These are phyloP conservation scores for Colletotrichum graminicola DNA, from an alignment of 2,329 filamentous ascomycete species.

Conservation along the genomic window DNA sequence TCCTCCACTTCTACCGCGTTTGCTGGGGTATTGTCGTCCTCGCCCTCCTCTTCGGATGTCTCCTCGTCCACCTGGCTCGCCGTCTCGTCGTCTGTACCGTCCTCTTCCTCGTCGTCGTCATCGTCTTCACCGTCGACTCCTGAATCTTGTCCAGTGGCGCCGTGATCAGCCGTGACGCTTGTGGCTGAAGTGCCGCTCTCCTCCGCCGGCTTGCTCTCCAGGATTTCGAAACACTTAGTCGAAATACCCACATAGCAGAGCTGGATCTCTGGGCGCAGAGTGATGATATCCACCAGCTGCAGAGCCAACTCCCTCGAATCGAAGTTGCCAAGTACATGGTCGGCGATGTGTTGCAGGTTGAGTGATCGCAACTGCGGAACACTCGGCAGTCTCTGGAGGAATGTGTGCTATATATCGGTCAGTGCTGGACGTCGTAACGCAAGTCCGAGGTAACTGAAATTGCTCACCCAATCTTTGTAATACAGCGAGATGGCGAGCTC, in stretches of 20 bases:
- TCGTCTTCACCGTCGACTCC: constrained; percentile 51
- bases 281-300: constrained; percentile 83
- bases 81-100: constrained; percentile 51
- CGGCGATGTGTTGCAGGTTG: constrained; percentile 76
- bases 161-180: constrained; percentile 40
- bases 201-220: constrained; percentile 70
- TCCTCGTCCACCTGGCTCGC: constrained; percentile 49
- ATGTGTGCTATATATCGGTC: constrained; percentile 71
- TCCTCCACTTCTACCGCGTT: constrained; percentile 50
- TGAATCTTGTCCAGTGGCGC: constrained; percentile 41
- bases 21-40: constrained; percentile 50
- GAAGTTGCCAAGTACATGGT: constrained; percentile 66
- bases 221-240: constrained; percentile 85
- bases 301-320: constrained; percentile 79
- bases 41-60: constrained; percentile 46
- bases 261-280: constrained; percentile 79
- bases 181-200: constrained; percentile 47
- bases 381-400: constrained; percentile 79
- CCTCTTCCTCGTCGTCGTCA: constrained; percentile 51
- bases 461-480: constrained; percentile 81
- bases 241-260: constrained; percentile 82
- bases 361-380: constrained; percentile 78
- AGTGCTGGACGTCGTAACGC: not conserved
- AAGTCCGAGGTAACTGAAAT: not conserved
- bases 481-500: constrained; percentile 81